These are phyloP conservation scores for Cryptosporidium ubiquitum DNA, from an alignment of 169 alveolate genomes.

Conservation along the genomic window DNA sequence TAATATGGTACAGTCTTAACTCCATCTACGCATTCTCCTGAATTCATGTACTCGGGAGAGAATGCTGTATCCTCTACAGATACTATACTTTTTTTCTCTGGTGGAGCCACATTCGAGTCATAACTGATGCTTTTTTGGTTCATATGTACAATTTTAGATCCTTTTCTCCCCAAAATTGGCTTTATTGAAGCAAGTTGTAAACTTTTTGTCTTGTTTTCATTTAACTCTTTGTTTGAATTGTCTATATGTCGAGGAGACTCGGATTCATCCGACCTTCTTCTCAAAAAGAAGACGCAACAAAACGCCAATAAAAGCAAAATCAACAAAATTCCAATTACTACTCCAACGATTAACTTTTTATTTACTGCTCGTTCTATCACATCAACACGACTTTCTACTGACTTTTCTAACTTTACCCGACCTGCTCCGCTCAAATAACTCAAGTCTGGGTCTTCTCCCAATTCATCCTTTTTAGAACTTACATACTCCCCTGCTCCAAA, in stretches of 20 bases:
- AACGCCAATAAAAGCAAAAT: background rate
- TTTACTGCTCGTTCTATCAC: background rate
- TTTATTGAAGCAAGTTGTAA: slow-evolving; percentile 33
- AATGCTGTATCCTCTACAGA: slow-evolving; percentile 61
- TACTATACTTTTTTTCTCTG: slow-evolving; percentile 38
- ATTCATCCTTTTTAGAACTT: background rate
- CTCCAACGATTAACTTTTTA: background rate
- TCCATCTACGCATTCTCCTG: slow-evolving; percentile 5
- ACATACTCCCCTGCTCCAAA: slow-evolving; percentile 69
- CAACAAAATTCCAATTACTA: slow-evolving; percentile 13
- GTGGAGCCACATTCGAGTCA: slow-evolving; percentile 11
- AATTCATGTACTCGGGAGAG: slow-evolving; percentile 61
- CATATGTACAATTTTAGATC: slow-evolving; percentile 26
- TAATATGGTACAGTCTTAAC: slow-evolving; percentile 10
- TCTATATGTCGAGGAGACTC: background rate
- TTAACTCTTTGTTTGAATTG: slow-evolving; percentile 7
- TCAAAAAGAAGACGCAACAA: slow-evolving; percentile 8
- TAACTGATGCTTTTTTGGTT: slow-evolving; percentile 3
- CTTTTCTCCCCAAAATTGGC: slow-evolving; percentile 51
- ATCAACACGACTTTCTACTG: background rate
- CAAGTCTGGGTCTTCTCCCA: background rate
- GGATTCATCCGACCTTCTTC: background rate
- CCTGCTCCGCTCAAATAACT: background rate
- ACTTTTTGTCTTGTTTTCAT: background rate
- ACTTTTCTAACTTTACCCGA: background rate